These are phyloP conservation scores for Polytolypa hystricis DNA, from an alignment of 2,329 filamentous ascomycete genomes.

Conservation along the genomic window DNA sequence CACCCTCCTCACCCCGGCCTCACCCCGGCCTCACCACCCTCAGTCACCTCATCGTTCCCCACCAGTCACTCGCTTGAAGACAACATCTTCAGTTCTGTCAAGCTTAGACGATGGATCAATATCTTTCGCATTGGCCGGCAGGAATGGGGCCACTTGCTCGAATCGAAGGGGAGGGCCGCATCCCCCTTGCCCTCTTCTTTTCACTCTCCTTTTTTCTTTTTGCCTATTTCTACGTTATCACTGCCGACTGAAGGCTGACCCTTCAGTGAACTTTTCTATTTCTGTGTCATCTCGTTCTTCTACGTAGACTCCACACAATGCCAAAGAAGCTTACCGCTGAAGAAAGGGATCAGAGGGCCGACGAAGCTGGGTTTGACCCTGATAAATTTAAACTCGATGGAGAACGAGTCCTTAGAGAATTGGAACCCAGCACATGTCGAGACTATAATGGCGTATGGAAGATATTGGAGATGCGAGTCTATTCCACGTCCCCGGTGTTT, in stretches of 20 bases:
- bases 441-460: neutral
- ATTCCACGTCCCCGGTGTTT: neutral
- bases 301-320: slow-evolving; percentile 3
- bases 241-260: neutral
- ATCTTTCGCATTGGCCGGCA: too few species aligned
- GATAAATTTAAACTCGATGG: neutral
- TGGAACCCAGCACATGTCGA: neutral
- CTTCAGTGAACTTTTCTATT: neutral
- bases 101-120: too few species aligned
- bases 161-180: too few species aligned
- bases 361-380: neutral
- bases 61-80: too few species aligned
- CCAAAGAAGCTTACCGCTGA: slow-evolving; percentile 8
- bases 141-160: too few species aligned
- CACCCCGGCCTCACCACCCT: too few species aligned
- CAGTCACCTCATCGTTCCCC: too few species aligned
- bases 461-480: neutral
- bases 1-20: too few species aligned
- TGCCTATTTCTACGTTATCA: neutral
- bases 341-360: slow-evolving; percentile 7
- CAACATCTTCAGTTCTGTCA: too few species aligned
- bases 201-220: neutral
- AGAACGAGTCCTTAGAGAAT: neutral
- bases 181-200: too few species aligned
- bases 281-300: neutral